Conservation (phyloP, 1,284 basidiomycete species). For the Somion occarium region DNA sequence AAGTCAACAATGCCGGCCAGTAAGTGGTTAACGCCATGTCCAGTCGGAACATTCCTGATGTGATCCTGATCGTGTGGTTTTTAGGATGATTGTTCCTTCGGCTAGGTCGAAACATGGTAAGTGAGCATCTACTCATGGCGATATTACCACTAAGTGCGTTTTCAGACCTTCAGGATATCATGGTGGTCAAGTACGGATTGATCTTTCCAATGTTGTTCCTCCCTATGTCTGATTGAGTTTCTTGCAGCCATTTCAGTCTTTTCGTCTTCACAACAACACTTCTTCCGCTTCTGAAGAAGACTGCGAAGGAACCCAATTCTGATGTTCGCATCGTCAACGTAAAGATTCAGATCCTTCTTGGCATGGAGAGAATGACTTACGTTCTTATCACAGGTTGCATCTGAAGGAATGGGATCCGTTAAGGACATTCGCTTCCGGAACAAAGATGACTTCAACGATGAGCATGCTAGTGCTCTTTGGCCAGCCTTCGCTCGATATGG, state of each 20-base stretch:
- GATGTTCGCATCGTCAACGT: constrained; percentile 34
- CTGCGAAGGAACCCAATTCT: constrained; percentile 18
- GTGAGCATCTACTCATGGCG: constrained; percentile 6
- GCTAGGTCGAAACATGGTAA: constrained; percentile 29
- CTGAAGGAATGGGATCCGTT: background rate
- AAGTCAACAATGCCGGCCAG: constrained; percentile 52
- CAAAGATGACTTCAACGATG: constrained; percentile 35
- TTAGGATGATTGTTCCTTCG: constrained; percentile 22
- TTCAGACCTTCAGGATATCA: constrained; percentile 33
- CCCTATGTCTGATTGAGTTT: background rate
- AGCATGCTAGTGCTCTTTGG: constrained; percentile 8
- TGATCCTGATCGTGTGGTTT: constrained; percentile 1
- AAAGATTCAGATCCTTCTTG: background rate
- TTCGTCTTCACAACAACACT: constrained; percentile 28
- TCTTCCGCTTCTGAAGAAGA: constrained; percentile 25
- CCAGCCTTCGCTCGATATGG: constrained; percentile 2
- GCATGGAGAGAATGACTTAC: constrained; percentile 8
- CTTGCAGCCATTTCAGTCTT: constrained; percentile 26
- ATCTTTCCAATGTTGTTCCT: background rate
- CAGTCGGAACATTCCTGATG: no score
- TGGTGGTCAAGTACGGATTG: constrained; percentile 38
- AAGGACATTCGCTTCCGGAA: constrained; percentile 28
- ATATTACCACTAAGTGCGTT: background rate
- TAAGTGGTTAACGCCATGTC: no score
- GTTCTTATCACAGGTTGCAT: constrained; percentile 5